phyloP scores from a whole-genome alignment of 2,329 filamentous ascomycete genomes.

The Plenodomus tracheiphilus region DNA sequence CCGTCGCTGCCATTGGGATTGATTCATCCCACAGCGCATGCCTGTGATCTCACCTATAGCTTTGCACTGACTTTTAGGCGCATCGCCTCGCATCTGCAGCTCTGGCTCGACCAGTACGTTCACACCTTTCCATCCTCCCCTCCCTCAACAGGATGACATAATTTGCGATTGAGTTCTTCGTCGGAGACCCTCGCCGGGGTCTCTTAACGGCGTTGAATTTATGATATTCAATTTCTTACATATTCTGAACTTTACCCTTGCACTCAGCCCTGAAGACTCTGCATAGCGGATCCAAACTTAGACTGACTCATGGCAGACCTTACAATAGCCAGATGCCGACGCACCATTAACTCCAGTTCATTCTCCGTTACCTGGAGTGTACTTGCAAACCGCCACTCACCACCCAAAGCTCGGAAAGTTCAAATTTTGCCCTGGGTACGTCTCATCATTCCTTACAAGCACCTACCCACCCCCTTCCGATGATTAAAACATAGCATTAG shows the following conservation, averaged over 20 bases:
- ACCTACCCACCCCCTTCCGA: slow-evolving; percentile 50
- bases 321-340: too few relatives aligned
- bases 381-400: too few relatives aligned
- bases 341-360: too few relatives aligned
- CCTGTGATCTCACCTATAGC: not conserved
- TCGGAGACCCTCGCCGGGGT: slow-evolving; percentile 91
- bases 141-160: slow-evolving; percentile 76
- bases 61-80: not conserved
- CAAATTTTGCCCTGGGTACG: not conserved
- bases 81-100: slow-evolving; percentile 1
- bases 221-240: slow-evolving; percentile 98
- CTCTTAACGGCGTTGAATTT: slow-evolving; percentile 72
- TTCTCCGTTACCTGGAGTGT: too few relatives aligned
- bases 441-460: not conserved
- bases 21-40: not conserved
- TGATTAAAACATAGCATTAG: slow-evolving; percentile 69
- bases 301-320: not conserved
- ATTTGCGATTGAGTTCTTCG: slow-evolving; percentile 96
- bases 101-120: slow-evolving; percentile 25
- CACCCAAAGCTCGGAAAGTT: not conserved
- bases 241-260: slow-evolving; percentile 74
- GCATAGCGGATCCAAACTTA: not conserved
- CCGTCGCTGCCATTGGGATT: not conserved
- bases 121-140: slow-evolving; percentile 3
- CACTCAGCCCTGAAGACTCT: not conserved